A percentile compares a stretch with the other conserved stretches of the same genome.
Conservation (phyloP, 1,139 yeast species). For the Citeromyces hawaiiensis region DNA sequence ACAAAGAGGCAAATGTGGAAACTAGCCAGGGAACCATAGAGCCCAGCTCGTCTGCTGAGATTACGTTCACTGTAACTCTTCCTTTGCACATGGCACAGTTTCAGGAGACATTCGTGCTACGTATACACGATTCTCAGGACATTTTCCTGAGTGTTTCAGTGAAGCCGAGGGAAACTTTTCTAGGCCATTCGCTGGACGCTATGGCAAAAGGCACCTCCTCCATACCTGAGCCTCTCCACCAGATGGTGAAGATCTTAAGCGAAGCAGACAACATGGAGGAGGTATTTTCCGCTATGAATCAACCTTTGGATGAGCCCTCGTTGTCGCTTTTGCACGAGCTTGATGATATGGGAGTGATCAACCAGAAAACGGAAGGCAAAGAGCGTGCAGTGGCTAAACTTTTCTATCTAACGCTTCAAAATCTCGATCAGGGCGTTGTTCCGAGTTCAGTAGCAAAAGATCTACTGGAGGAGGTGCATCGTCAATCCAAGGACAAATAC, state of each 20-base stretch:
- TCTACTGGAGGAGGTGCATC: slow-evolving; percentile 3
- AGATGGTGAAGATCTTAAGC: background rate
- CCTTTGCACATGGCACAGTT: background rate
- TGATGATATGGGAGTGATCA: slow-evolving; percentile 17
- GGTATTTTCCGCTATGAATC: background rate
- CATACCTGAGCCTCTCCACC: background rate
- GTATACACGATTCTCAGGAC: slow-evolving; percentile 16
- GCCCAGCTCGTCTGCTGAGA: background rate
- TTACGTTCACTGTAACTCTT: background rate
- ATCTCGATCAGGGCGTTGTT: slow-evolving; percentile 25
- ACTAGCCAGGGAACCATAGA: background rate
- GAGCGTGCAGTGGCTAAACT: slow-evolving; percentile 13
- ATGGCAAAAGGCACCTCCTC: slow-evolving; percentile 5
- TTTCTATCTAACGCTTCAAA: slow-evolving; percentile 17
- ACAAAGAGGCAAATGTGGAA: background rate
- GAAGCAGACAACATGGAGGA: background rate
- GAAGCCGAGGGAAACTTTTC: slow-evolving; percentile 10
- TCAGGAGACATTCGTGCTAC: slow-evolving; percentile 12
- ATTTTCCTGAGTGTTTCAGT: slow-evolving; percentile 16
- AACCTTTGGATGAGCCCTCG: background rate
- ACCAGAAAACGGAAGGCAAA: slow-evolving; percentile 5
- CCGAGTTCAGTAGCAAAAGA: slow-evolving; percentile 15
- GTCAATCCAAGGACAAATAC: slow-evolving; percentile 1
- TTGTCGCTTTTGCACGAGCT: slow-evolving; percentile 9
- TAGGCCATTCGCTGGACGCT: slow-evolving; percentile 15